Evolutionary conservation across 345 rosid species (phyloP).

Genomic region (Sisymbrium altissimum): DNA sequence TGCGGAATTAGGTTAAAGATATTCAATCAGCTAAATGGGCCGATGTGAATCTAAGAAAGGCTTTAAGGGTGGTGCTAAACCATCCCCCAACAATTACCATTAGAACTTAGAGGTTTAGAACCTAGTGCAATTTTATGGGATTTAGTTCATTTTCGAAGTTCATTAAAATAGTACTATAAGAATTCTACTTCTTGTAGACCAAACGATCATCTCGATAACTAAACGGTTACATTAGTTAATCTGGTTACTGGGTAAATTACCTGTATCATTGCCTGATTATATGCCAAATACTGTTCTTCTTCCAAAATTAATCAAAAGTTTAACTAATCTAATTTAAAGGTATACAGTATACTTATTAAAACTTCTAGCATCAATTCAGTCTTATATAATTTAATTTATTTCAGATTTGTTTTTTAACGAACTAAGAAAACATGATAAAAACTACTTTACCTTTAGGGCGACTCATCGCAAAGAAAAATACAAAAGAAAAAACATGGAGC

Average conservation of each 20-base stretch:
- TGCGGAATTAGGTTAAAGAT: no score
- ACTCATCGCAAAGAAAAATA: not conserved
- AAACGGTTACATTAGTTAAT: conserved; percentile 15
- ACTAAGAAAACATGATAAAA: not conserved
- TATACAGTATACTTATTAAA: not conserved
- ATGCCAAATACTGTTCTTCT: not conserved
- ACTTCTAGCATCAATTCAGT: not conserved
- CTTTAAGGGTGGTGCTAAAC: no score
- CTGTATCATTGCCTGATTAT: conserved; percentile 5
- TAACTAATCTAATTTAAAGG: not conserved
- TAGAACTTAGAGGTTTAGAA: not conserved
- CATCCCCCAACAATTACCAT: no score
- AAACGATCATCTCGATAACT: conserved; percentile 33
- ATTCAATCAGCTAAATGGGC: no score
- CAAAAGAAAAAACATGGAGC: not conserved
- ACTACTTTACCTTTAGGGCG: not conserved
- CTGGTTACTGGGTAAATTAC: not conserved
- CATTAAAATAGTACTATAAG: not conserved
- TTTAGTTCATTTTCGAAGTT: not conserved
- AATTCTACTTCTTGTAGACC: conserved; percentile 22
- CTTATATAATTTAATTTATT: not conserved
- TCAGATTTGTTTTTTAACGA: no score
- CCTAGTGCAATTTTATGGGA: not conserved
- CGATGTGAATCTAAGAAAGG: no score
- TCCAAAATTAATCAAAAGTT: not conserved